Evolutionary conservation across 208 protist species (phyloP).

Genomic region (Crithidia mellificae): DNA sequence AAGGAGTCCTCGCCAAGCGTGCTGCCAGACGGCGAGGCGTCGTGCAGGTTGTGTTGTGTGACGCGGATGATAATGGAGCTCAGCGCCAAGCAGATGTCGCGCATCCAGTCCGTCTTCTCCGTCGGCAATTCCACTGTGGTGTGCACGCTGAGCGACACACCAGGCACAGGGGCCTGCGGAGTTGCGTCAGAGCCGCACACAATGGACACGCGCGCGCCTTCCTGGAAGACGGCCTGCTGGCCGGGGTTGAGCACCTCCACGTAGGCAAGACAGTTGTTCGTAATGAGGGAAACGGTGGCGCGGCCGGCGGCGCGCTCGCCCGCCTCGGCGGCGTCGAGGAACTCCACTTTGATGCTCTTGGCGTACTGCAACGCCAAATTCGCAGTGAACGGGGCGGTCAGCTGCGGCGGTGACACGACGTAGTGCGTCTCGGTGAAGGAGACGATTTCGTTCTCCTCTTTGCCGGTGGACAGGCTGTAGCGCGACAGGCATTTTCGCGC

Average conservation of each 20-base stretch:
- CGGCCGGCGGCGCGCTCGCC: slow-evolving; percentile 13
- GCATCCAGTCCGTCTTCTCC: slow-evolving; percentile 72
- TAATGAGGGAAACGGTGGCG: slow-evolving; percentile 35
- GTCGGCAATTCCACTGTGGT: slow-evolving; percentile 49
- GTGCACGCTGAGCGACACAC: slow-evolving; percentile 33
- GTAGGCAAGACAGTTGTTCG: slow-evolving; percentile 27
- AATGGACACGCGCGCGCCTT: slow-evolving; percentile 29
- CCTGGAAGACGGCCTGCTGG: slow-evolving; percentile 12
- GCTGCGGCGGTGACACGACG: slow-evolving; percentile 47
- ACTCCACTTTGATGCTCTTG: slow-evolving; percentile 52
- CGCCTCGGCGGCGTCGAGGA: slow-evolving; percentile 12
- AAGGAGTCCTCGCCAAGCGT: slow-evolving; percentile 21
- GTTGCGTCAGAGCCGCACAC: slow-evolving; percentile 22
- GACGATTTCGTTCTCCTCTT: slow-evolving; percentile 21
- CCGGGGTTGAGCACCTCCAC: slow-evolving; percentile 27
- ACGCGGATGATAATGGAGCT: slow-evolving; percentile 63
- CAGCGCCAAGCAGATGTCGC: slow-evolving; percentile 68
- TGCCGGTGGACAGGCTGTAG: slow-evolving; percentile 27
- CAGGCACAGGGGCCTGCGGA: slow-evolving; percentile 14
- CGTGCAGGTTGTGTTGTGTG: slow-evolving; percentile 35
- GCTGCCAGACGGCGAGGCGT: slow-evolving; percentile 25
- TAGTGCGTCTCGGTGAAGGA: slow-evolving; percentile 66
- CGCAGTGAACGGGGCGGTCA: slow-evolving; percentile 37
- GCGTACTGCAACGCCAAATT: slow-evolving; percentile 67
- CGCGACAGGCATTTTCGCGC: slow-evolving; percentile 48